Conservation (phyloP, 176 grass and related monocot species). For the Triticum aestivum region IWGSC_CS_RefSeq_v2.1 NC_057795.1:507437865-507438364, state of each 20-base stretch:
- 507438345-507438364: background rate
- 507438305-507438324: background rate
- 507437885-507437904: background rate
- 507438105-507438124: background rate
- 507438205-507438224: background rate
- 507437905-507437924: background rate
- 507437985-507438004: background rate
- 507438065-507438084: background rate
- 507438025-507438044: background rate
- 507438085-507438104: background rate
- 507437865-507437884: conserved; percentile 18
- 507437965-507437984: background rate
- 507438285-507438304: background rate
- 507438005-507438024: background rate
- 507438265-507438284: background rate
- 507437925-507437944: background rate
- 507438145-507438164: background rate
- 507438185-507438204: background rate
- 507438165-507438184: background rate
- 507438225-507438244: background rate
- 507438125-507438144: background rate
- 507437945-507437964: background rate
- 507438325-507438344: background rate
- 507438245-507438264: background rate
- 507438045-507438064: background rate